Percentiles rank a stretch among this genome's conserved stretches.
Evolutionary conservation across 2,329 filamentous ascomycete genomes (phyloP).

Genomic region (Botryotinia calthae): DNA sequence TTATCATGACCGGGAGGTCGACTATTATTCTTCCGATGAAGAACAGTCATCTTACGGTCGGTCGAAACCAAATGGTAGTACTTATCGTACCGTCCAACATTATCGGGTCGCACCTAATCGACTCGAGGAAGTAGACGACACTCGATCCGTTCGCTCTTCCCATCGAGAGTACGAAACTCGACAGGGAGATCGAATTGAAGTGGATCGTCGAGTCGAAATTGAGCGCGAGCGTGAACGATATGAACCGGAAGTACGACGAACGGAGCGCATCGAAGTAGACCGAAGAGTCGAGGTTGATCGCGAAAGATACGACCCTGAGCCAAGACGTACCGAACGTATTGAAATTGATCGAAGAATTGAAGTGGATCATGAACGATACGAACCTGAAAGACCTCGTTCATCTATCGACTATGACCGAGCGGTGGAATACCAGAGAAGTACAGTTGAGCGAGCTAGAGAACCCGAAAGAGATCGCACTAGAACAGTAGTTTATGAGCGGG

Average conservation of each 20-base stretch:
- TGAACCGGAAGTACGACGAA: background rate
- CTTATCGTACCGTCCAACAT: constrained; percentile 38
- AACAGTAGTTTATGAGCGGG: constrained; percentile 42
- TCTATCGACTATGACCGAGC: constrained; percentile 29
- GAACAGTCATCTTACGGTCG: constrained; percentile 32
- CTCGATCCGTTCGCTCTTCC: constrained; percentile 31
- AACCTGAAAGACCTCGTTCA: constrained; percentile 35
- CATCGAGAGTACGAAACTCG: constrained; percentile 31
- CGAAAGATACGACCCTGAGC: background rate
- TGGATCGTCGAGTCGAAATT: constrained; percentile 36
- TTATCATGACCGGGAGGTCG: constrained; percentile 30
- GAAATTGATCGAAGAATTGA: constrained; percentile 37
- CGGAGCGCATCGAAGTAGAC: constrained; percentile 17
- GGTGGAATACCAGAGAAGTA: constrained; percentile 23
- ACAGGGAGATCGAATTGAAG: constrained; percentile 35
- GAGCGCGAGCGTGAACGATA: constrained; percentile 19
- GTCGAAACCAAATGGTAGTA: constrained; percentile 23
- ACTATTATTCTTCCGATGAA: constrained; percentile 38
- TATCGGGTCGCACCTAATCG: constrained; percentile 36
- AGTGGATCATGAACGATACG: constrained; percentile 24
- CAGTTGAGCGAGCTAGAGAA: constrained; percentile 40
- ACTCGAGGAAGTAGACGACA: constrained; percentile 35
- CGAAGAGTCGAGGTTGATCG: constrained; percentile 17
- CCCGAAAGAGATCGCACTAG: constrained; percentile 37
- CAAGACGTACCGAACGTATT: constrained; percentile 29